Base-by-base conservation (phyloP, 257 asterid genomes). In the Plantago ovata region DNA sequence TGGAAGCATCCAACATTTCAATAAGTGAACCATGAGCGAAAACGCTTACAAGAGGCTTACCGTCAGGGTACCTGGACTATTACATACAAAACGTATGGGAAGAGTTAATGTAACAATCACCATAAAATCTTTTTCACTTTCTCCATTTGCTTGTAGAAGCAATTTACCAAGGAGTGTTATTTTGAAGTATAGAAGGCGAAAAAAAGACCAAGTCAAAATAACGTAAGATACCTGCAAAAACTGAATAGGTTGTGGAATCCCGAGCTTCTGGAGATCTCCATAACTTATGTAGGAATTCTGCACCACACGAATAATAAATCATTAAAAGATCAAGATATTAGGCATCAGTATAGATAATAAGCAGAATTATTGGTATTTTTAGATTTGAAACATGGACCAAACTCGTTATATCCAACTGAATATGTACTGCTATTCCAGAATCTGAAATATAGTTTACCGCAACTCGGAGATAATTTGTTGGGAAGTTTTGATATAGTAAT, bases 41-140 rank as follows among this genome's bases (percentile, higher is more conserved):
- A 69, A 81, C 66, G 46, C 81, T 79, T 56, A n/a, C 81, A 58
- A 93, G 90, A 70, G 96, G 79, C 60, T 81, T 84, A 24, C 95
- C 99, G 61, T 84, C 99, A 51, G 97, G 89, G 68, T 93, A 89
- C 77, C 97, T 89, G 69, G 97, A 81, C 97, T 89, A 78, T 53
- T 71, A 79, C 45, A 68, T 59, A 66, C 62, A 60, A 58, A 36
- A 64, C 36, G 33, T 75, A 80, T 43, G 24, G 49, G 53, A 53
- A 60, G 57, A 70, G 48, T 60, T 61, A 69, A 53, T 78, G 14
- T 64, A 50, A 55, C 13, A 61, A 50, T 58, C 58, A 53, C 66
- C 49, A 48, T 52, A 65, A 15, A 44, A 51, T 11, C 11, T 57
- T 22, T 32, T 50, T 12, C 40, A n/a, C 18, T 41, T 40, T 51